Evolutionary conservation across 1,284 basidiomycete species (phyloP).

Genomic region (Apiotrichum porosum): DNA sequence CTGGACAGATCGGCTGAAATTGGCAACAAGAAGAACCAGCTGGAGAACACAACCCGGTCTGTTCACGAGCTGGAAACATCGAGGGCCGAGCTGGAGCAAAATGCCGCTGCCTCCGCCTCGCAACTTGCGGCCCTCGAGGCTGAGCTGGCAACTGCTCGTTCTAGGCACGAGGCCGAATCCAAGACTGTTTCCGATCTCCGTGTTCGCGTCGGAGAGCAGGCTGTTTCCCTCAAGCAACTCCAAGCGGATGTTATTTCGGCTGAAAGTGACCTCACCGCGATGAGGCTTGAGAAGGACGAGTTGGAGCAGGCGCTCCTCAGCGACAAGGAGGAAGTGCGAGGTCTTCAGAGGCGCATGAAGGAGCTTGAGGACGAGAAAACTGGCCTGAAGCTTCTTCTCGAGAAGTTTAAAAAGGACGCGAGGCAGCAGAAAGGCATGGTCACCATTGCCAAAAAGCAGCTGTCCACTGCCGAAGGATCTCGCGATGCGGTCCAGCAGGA

Average conservation of each 20-base stretch:
- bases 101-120: conserved; percentile 60
- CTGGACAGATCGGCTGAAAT: conserved; percentile 58
- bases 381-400: conserved; percentile 66
- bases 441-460: conserved; percentile 91
- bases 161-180: conserved; percentile 79
- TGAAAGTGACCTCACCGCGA: conserved; percentile 85
- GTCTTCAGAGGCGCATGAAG: conserved; percentile 77
- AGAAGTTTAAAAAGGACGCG: conserved; percentile 87
- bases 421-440: conserved; percentile 93
- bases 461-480: conserved; percentile 76
- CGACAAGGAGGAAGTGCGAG: conserved; percentile 92
- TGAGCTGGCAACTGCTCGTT: conserved; percentile 50
- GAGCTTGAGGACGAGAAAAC: conserved; percentile 74
- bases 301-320: conserved; percentile 79
- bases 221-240: conserved; percentile 66
- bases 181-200: conserved; percentile 68
- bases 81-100: conserved; percentile 43
- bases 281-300: conserved; percentile 86
- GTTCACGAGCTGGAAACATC: conserved; percentile 38
- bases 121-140: conserved; percentile 49
- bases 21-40: conserved; percentile 77
- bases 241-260: conserved; percentile 78
- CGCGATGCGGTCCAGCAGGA: conserved; percentile 68
- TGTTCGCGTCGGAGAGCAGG: conserved; percentile 67
- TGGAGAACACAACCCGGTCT: conserved; percentile 66